Evolutionary conservation across 768 basidiomycete genomes (phyloP).

Genomic region (Trametes cinnabarina): DNA sequence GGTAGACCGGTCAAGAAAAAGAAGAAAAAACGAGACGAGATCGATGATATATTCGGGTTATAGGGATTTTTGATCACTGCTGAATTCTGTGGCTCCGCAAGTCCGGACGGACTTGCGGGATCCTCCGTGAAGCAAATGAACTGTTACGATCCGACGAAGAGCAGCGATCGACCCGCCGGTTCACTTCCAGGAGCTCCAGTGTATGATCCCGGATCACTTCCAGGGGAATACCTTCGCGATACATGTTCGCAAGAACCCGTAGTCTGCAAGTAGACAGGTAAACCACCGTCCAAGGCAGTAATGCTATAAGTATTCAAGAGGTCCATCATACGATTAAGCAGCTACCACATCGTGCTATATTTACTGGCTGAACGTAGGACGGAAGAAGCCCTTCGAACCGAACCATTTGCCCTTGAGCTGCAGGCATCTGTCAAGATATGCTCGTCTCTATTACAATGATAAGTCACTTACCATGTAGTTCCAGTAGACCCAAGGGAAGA

Average conservation of each 20-base stretch:
- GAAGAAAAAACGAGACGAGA: slow-evolving; percentile 51
- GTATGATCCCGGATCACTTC: neutral
- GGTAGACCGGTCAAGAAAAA: slow-evolving; percentile 35
- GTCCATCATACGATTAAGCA: neutral
- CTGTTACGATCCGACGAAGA: no score
- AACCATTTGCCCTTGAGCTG: slow-evolving; percentile 47
- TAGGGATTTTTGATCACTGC: slow-evolving; percentile 5
- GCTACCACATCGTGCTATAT: neutral
- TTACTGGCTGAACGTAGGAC: slow-evolving; percentile 36
- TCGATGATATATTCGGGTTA: slow-evolving; percentile 66
- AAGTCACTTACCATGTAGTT: slow-evolving; percentile 55
- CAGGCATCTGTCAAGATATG: neutral
- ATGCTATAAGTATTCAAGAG: neutral
- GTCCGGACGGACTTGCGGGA: neutral
- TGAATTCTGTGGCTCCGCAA: neutral
- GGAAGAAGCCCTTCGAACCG: slow-evolving; percentile 41
- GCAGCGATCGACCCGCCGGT: no score
- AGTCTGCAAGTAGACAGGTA: no score
- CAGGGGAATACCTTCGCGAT: no score
- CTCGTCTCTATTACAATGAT: neutral
- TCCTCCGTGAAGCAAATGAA: no score
- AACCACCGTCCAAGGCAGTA: no score
- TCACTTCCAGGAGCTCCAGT: neutral
- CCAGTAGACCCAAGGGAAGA: slow-evolving; percentile 81
- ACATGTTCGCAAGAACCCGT: no score